Percentiles rank a stretch among this genome's conserved stretches.
Conservation (phyloP, 257 asterid genomes). For the Solanum rostratum region DNA sequence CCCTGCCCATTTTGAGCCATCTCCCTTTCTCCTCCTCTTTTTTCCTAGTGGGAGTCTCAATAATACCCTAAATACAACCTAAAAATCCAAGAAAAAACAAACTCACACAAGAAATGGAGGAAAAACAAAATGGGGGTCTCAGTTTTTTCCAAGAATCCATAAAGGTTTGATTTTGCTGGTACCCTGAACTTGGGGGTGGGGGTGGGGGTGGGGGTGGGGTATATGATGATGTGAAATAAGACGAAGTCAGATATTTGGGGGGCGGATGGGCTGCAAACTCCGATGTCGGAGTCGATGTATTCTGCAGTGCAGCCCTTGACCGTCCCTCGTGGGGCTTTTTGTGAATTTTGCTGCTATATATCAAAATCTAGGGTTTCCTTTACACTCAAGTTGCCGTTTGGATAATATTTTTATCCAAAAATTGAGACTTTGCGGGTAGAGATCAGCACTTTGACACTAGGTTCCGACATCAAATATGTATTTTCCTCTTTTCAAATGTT, state of each 20-base stretch:
- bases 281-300: slow-evolving; percentile 22
- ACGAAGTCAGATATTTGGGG: not conserved
- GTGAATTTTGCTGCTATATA: not conserved
- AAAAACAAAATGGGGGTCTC: not conserved
- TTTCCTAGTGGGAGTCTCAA: not conserved
- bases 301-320: not conserved
- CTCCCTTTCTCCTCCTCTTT: not conserved
- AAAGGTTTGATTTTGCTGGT: not conserved
- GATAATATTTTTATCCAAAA: not conserved
- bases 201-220: not conserved
- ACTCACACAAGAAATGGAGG: too few relatives aligned
- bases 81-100: not conserved
- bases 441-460: not conserved
- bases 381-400: not conserved
- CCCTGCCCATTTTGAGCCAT: slow-evolving; percentile 61
- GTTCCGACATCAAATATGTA: not conserved
- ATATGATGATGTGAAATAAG: not conserved
- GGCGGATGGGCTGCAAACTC: slow-evolving; percentile 19
- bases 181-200: not conserved
- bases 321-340: not conserved
- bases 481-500: not conserved
- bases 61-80: not conserved
- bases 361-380: not conserved
- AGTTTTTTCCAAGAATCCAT: not conserved
- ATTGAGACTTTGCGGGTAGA: not conserved